A percentile compares a stretch with the other conserved stretches of the same genome.
Evolutionary conservation across 2,329 filamentous ascomycete species (phyloP).

Genomic region (Aspergillus puulaauensis): DNA sequence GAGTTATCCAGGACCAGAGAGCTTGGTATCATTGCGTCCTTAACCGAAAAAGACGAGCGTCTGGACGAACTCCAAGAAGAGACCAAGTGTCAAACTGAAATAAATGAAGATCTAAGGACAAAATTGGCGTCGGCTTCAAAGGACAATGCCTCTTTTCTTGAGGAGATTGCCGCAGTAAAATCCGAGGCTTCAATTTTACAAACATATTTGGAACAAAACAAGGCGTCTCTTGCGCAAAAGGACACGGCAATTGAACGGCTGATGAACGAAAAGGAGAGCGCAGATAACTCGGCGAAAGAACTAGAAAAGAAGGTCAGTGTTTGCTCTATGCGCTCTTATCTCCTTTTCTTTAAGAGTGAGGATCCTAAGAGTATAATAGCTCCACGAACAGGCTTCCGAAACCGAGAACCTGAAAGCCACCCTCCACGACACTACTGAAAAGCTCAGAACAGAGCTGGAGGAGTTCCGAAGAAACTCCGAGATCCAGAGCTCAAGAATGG

Average conservation of each 20-base stretch:
- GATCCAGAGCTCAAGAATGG: conserved; percentile 16
- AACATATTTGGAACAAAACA: conserved; percentile 22
- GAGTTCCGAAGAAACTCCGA: conserved; percentile 22
- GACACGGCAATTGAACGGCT: conserved; percentile 26
- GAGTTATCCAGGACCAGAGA: conserved; percentile 39
- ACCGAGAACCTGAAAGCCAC: conserved; percentile 19
- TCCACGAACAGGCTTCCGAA: conserved; percentile 23
- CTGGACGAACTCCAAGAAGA: conserved; percentile 43
- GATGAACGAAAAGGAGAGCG: conserved; percentile 19
- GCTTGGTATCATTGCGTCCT: conserved; percentile 41
- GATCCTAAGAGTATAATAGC: conserved; percentile 19
- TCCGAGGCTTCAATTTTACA: conserved; percentile 25
- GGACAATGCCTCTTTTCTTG: conserved; percentile 22
- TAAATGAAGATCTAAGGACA: conserved; percentile 22
- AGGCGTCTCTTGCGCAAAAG: conserved; percentile 21
- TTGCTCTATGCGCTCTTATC: neutral
- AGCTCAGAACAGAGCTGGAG: conserved; percentile 20
- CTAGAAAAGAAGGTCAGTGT: conserved; percentile 25
- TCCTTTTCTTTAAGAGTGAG: neutral
- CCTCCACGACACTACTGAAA: conserved; percentile 22
- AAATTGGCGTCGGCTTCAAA: conserved; percentile 23
- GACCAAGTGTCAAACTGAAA: conserved; percentile 23
- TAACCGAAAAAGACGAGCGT: conserved; percentile 47
- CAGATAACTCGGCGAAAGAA: conserved; percentile 16
- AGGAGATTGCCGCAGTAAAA: conserved; percentile 23